phyloP scores from a whole-genome alignment of 805 yeast genomes.

The Suhomyces sp. region DNA sequence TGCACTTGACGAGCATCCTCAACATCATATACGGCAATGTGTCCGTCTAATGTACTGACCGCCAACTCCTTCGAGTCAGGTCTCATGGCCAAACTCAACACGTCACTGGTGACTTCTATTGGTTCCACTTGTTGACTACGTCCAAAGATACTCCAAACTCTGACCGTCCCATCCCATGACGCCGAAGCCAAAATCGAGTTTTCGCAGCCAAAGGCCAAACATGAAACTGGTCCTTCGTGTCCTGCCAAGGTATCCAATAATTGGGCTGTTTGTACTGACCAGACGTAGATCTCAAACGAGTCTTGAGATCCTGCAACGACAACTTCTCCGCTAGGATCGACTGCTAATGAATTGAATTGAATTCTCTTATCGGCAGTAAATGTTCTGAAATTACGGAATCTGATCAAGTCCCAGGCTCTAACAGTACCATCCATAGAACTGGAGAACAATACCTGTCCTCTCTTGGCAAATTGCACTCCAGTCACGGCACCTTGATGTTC shows the following conservation, averaged over 20 bases:
- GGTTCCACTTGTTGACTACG: conserved; percentile 90
- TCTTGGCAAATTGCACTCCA: conserved; percentile 80
- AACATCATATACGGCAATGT: conserved; percentile 77
- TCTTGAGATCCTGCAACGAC: conserved; percentile 94
- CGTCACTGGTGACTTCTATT: conserved; percentile 80
- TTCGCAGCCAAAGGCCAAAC: conserved; percentile 80
- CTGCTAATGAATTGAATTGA: conserved; percentile 86
- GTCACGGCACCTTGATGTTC: conserved; percentile 92
- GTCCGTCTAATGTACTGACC: conserved; percentile 86
- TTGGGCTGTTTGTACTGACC: conserved; percentile 97
- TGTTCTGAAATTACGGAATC: conserved; percentile 92
- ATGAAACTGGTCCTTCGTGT: conserved; percentile 93
- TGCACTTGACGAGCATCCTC: conserved; percentile 79
- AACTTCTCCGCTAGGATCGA: conserved; percentile 95
- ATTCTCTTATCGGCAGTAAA: conserved; percentile 88
- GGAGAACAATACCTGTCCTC: conserved; percentile 88
- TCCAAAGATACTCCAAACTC: conserved; percentile 91
- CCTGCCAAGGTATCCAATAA: conserved; percentile 84
- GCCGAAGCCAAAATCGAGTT: conserved; percentile 80
- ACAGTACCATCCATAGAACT: conserved; percentile 95
- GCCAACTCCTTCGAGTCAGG: conserved; percentile 94
- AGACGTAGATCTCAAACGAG: conserved; percentile 85
- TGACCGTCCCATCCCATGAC: conserved; percentile 93
- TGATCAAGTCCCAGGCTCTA: conserved; percentile 92
- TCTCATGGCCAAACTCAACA: conserved; percentile 74